Conservation (phyloP, 805 yeast species). For the Ogataea nitratoaversa region DNA sequence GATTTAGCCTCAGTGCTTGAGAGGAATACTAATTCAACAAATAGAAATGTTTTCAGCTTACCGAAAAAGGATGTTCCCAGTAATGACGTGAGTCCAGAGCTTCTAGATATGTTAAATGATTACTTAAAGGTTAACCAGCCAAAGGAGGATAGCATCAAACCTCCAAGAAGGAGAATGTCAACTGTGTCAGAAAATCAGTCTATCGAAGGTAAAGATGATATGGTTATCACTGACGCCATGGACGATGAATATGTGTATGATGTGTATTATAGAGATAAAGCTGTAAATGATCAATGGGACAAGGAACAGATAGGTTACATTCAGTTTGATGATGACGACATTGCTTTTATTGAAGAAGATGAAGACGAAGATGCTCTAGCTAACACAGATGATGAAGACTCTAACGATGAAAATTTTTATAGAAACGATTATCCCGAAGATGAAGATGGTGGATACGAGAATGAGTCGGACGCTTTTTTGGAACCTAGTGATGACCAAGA, state of each 20-base stretch:
- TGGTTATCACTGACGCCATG: conserved; percentile 2
- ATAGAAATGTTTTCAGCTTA: conserved; percentile 21
- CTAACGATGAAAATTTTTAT: conserved; percentile 88
- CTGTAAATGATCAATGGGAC: conserved; percentile 39
- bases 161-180: conserved; percentile 29
- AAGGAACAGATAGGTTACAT: conserved; percentile 46
- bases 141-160: conserved; percentile 15
- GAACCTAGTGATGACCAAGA: conserved; percentile 38
- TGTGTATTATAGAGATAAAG: conserved; percentile 68
- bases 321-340: conserved; percentile 49
- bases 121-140: conserved; percentile 42
- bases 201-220: conserved; percentile 15
- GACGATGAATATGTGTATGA: conserved; percentile 81
- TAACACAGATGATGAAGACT: conserved; percentile 69
- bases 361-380: conserved; percentile 28
- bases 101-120: conserved; percentile 70
- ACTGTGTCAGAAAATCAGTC: conserved; percentile 16
- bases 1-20: conserved; percentile 20
- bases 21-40: conserved; percentile 7
- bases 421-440: conserved; percentile 94
- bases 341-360: conserved; percentile 34
- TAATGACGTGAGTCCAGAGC: conserved; percentile 49
- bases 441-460: conserved; percentile 59
- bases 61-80: conserved; percentile 15
- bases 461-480: conserved; percentile 21